Evolutionary conservation across 2,329 filamentous ascomycete genomes (phyloP).

Genomic region (Fonsecaea pedrosoi): DNA sequence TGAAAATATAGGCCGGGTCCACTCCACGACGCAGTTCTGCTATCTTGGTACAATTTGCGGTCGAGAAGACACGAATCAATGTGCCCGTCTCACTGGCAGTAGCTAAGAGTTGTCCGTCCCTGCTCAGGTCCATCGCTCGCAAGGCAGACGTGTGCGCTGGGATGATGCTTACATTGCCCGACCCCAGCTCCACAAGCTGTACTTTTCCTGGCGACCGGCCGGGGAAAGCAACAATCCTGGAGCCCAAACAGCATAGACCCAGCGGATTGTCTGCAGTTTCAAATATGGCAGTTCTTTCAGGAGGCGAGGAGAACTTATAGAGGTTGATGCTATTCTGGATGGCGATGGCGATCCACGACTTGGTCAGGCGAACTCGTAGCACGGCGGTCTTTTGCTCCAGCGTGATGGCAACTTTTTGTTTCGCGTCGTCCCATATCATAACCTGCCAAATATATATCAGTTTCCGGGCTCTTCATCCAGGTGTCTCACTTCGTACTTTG

Average conservation of each 20-base stretch:
- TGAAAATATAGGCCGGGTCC: constrained; percentile 86
- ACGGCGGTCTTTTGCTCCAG: constrained; percentile 82
- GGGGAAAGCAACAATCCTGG: constrained; percentile 78
- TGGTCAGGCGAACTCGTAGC: constrained; percentile 77
- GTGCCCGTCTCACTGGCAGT: constrained; percentile 93
- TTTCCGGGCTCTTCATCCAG: not conserved
- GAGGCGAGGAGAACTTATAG: constrained; percentile 77
- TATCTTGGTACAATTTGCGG: constrained; percentile 77
- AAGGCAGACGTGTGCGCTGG: constrained; percentile 84
- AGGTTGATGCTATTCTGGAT: constrained; percentile 82
- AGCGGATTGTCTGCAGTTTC: constrained; percentile 85
- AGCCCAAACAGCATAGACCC: constrained; percentile 79
- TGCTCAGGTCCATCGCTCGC: constrained; percentile 78
- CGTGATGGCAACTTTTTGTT: constrained; percentile 74
- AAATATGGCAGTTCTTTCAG: constrained; percentile 74
- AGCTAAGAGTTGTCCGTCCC: constrained; percentile 79
- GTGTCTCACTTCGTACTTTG: constrained; percentile 62
- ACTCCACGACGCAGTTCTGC: constrained; percentile 87
- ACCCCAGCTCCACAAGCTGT: constrained; percentile 79
- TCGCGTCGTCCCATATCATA: constrained; percentile 90
- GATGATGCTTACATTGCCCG: constrained; percentile 87
- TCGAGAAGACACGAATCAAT: constrained; percentile 83
- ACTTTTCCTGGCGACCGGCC: constrained; percentile 88
- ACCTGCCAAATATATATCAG: constrained; percentile 51
- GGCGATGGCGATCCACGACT: constrained; percentile 77